Evolutionary conservation across 768 basidiomycete species (phyloP).

Genomic region (Boletus sensibilis): DNA sequence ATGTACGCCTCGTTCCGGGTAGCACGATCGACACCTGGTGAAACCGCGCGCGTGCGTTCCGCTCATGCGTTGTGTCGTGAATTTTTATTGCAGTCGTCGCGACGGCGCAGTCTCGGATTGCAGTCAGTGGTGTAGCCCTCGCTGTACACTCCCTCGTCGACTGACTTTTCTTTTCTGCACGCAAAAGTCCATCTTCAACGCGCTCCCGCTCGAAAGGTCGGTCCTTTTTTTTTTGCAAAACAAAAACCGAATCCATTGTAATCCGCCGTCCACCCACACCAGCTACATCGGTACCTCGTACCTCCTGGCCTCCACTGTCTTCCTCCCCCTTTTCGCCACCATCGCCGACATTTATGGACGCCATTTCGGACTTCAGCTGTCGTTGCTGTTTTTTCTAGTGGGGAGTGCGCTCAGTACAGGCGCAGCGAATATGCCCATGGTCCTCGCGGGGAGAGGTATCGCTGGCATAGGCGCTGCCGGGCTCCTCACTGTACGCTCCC

Average conservation of each 20-base stretch:
- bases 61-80: neutral
- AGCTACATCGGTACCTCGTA: constrained; percentile 53
- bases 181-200: constrained; percentile 30
- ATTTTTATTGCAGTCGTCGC: constrained; percentile 40
- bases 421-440: constrained; percentile 43
- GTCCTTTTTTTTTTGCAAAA: neutral
- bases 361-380: constrained; percentile 44
- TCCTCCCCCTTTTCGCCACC: constrained; percentile 50
- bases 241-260: neutral
- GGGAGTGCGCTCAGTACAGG: constrained; percentile 50
- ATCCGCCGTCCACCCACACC: neutral
- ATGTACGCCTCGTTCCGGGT: neutral
- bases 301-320: constrained; percentile 50
- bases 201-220: constrained; percentile 28
- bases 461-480: constrained; percentile 52
- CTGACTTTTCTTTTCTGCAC: neutral
- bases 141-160: neutral
- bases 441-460: constrained; percentile 47
- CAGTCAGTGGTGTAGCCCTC: constrained; percentile 31
- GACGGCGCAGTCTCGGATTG: constrained; percentile 51
- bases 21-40: neutral
- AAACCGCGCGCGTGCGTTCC: neutral
- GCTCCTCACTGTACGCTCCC: constrained; percentile 32
- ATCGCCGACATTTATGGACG: constrained; percentile 52
- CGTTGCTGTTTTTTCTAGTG: constrained; percentile 44